phyloP scores from a whole-genome alignment of 768 basidiomycete species.

The Hirschioporus abietinus region DNA sequence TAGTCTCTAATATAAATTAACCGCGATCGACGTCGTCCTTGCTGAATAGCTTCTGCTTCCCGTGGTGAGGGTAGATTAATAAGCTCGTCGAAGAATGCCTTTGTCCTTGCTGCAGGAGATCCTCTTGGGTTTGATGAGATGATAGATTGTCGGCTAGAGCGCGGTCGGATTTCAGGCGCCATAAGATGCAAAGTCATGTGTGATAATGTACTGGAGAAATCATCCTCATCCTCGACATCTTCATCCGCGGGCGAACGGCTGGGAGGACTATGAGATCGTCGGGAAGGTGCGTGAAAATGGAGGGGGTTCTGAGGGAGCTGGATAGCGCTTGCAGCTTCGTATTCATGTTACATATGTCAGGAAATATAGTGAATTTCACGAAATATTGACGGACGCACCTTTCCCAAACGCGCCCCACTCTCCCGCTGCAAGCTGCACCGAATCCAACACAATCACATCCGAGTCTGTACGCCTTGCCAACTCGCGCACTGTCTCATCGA shows the following conservation, averaged over 20 bases:
- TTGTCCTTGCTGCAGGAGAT: conserved; percentile 47
- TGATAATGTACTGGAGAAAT: conserved; percentile 30
- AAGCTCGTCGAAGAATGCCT: conserved; percentile 71
- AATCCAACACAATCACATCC: conserved; percentile 82
- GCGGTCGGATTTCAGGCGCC: conserved; percentile 26
- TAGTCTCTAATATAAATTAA: conserved; percentile 84
- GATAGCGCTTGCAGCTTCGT: conserved; percentile 60
- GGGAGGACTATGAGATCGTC: conserved; percentile 23
- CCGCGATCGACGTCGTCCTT: conserved; percentile 42
- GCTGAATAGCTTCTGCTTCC: conserved; percentile 18
- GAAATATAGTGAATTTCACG: conserved; percentile 3
- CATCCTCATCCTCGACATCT: conserved; percentile 47
- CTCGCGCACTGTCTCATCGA: conserved; percentile 75
- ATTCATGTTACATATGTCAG: conserved; percentile 4
- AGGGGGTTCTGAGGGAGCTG: conserved; percentile 72
- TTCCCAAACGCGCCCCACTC: conserved; percentile 82
- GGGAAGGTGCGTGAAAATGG: conserved; percentile 45
- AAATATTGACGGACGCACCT: conserved; percentile 36
- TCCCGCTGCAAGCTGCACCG: conserved; percentile 81
- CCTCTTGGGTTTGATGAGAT: conserved; percentile 36
- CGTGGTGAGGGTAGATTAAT: conserved; percentile 50
- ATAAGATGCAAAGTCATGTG: conserved; percentile 46
- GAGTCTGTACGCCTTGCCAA: conserved; percentile 67
- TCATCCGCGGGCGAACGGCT: conserved; percentile 25
- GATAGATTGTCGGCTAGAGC: conserved; percentile 22